Evolutionary conservation across 2,329 filamentous ascomycete genomes (phyloP).

Genomic region (Shiraia bambusicola): DNA sequence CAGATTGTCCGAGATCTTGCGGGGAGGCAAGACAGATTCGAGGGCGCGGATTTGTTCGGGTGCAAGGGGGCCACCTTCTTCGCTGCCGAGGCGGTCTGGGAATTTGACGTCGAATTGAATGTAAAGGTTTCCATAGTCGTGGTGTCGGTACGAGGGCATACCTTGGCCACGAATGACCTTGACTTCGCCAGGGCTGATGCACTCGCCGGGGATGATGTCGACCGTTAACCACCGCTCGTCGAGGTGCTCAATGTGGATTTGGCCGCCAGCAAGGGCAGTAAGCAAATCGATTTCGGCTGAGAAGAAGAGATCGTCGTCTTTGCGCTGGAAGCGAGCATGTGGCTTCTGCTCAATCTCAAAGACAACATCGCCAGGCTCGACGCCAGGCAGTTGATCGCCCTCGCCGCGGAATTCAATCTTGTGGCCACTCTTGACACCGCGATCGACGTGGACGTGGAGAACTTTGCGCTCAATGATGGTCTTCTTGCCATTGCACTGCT

Average conservation of each 20-base stretch:
- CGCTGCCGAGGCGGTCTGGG: slow-evolving; percentile 59
- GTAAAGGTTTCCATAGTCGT: slow-evolving; percentile 94
- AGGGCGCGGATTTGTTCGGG: slow-evolving; percentile 74
- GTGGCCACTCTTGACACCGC: slow-evolving; percentile 87
- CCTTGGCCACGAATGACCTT: slow-evolving; percentile 96
- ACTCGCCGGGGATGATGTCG: slow-evolving; percentile 89
- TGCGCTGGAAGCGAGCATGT: slow-evolving; percentile 91
- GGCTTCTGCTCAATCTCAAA: slow-evolving; percentile 99
- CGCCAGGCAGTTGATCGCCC: slow-evolving; percentile 91
- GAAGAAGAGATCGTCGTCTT: slow-evolving; percentile 94
- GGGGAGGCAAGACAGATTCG: slow-evolving; percentile 79
- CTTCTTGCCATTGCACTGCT: slow-evolving; percentile 96
- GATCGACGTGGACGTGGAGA: slow-evolving; percentile 95
- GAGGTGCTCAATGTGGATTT: slow-evolving; percentile 90
- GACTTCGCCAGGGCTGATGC: slow-evolving; percentile 84
- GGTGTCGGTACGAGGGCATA: slow-evolving; percentile 94
- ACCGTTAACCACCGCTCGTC: slow-evolving; percentile 96
- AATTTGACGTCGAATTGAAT: slow-evolving; percentile 98
- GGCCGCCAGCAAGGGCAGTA: slow-evolving; percentile 88
- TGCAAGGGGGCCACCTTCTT: slow-evolving; percentile 52
- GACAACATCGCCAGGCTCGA: slow-evolving; percentile 91
- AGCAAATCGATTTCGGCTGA: slow-evolving; percentile 93
- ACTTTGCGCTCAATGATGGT: slow-evolving; percentile 97
- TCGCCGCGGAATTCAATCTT: slow-evolving; percentile 97
- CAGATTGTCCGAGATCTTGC: slow-evolving; percentile 58